Evolutionary conservation across 371 early-diverging fungal genomes (phyloP).

Genomic region (Thermomucor indicae-seudaticae): DNA sequence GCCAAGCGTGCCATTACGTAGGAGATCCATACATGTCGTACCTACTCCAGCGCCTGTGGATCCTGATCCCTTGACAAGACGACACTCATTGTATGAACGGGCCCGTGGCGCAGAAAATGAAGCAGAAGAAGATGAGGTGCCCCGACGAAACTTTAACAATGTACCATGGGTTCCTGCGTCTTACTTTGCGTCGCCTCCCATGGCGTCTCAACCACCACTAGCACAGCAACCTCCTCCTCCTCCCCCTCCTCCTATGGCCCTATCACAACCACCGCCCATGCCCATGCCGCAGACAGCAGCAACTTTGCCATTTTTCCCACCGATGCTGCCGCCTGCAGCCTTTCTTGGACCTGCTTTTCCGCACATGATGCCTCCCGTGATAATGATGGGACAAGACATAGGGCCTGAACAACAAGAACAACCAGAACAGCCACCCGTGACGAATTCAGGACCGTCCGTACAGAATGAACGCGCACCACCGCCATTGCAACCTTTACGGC

Average conservation of each 20-base stretch:
- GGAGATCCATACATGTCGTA: not conserved
- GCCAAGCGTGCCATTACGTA: not conserved
- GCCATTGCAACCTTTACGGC: not conserved
- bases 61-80: not conserved
- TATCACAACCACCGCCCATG: too few species aligned
- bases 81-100: not conserved
- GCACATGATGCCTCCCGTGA: not conserved
- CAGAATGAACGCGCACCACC: not conserved
- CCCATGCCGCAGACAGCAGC: too few species aligned
- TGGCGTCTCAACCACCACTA: not conserved
- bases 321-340: too few species aligned
- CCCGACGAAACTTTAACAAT: not conserved
- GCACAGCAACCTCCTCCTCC: not conserved
- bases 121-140: too few species aligned
- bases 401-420: not conserved
- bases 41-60: not conserved
- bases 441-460: not conserved
- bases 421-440: not conserved
- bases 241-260: not conserved
- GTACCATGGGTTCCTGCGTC: not conserved
- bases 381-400: not conserved
- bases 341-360: too few species aligned
- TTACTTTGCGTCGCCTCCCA: not conserved
- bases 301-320: too few species aligned
- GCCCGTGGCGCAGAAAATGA: too few species aligned